Evolutionary conservation across 2,329 filamentous ascomycete species (phyloP), one percentile per base, ranked within the genome.

Genomic region (Colletotrichum siamense): DNA sequence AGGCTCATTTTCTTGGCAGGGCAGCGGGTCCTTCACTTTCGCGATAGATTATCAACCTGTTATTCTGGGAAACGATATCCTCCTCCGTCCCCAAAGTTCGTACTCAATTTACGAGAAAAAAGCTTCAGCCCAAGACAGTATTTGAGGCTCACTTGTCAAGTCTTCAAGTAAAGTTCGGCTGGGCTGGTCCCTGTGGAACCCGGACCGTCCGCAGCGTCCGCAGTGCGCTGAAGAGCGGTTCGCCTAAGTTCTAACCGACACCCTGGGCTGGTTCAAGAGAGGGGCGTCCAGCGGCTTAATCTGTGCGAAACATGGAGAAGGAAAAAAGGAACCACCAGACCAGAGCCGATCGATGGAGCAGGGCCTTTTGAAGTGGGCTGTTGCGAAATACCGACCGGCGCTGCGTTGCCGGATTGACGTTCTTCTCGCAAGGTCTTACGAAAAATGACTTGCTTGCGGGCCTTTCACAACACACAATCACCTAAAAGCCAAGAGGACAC

Each of bases 131-230:
- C 28, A 16, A 32, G 22, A 49, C 34, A 69, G 32, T 44, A 39
- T 75, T 73, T 72, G 57, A 62, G 62, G 49, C 55, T 75, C 32
- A 55, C 57, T 52, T 59, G 73, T 68, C 69, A 69, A 63, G 15
- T 67, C 57, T 39, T 72, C 69, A 52, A 69, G 74, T 76, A 76
- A 39, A 76, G 65, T 69, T 76, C 36, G 66, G 62, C 32, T 64
- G 59, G 59, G 44, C 44, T 52, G 16, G 44, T 22, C 59, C 8
- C 44, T 6, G 65, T 36, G 61, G 61, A 57, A 28, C 44, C n/a
- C n/a, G 44, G 44, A 52, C 61, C 30, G 59, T 70, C 61, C 69
- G 39, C 61, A 52, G 63, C 44, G 62, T 34, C 30, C 62, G 62
- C 34, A 30, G 30, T 44, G 34, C 39, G 64, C 30, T 36, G 62